Base-by-base conservation (phyloP, 768 basidiomycete genomes). In the Tephrocybe sp. region DNA sequence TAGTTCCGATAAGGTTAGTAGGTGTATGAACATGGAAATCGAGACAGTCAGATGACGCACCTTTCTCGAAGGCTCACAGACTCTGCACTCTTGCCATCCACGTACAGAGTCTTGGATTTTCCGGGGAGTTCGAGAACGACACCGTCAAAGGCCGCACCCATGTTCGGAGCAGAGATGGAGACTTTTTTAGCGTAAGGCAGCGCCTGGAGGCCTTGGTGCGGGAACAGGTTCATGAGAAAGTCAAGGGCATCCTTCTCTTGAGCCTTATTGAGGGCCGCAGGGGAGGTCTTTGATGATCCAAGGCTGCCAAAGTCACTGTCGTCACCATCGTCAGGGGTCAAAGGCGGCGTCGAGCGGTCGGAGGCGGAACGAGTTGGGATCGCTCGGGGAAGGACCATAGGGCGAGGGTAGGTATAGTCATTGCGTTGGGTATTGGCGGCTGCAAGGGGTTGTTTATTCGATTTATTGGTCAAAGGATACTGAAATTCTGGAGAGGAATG, bases 31-130 rank as follows among this genome's bases (percentile, higher is more conserved):
- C 16, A 24, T n/a, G 19, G 40, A 41, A 53, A 45, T 48, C 43
- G 49, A 40, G n/a, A 26, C 15, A 31, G 22, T 3, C 6, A 38
- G 12, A 34, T n/a, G 5, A 63, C 68, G 34, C 58, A 90, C 89
- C 91, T 91, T 76, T 93, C 90, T 56, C 90, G 79, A 36, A 94
- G 73, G 64, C 82, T 87, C 60, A 92, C 85, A 22, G 81, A 77
- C 49, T 86, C 82, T 26, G 89, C 87, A 56, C 82, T 86, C 73
- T 92, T 89, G 54, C 88, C 87, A 62, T 90, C 85, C 36, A 94
- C 86, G 60, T 91, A 95, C 18, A 95, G 74, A 9, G 88, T 91
- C 72, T 82, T 89, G 35, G 82, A 69, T 54, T 78, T 74, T 42
- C 79, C 82, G 21, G 87, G 89, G 16, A 90, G 67, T 44, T 87